Evolutionary conservation across 306 rosid species (phyloP).

Genomic region (Psophocarpus tetragonolobus): DNA sequence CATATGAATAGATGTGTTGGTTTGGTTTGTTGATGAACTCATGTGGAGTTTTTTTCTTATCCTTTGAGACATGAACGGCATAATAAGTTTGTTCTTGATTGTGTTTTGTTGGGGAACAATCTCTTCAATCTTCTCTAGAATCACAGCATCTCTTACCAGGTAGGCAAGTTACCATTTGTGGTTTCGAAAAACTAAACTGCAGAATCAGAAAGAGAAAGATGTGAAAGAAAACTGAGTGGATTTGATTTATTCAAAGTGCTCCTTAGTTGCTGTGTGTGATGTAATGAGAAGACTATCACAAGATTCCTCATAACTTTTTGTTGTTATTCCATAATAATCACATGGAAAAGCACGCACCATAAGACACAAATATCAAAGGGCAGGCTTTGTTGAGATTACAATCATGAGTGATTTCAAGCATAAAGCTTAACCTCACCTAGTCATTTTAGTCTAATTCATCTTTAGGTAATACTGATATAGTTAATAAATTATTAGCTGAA

Average conservation of each 20-base stretch:
- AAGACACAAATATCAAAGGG: conserved; percentile 44
- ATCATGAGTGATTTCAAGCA: conserved; percentile 31
- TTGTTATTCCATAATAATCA: conserved; percentile 41
- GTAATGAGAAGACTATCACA: conserved; percentile 27
- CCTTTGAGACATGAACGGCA: conserved; percentile 17
- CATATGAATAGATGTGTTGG: conserved; percentile 10
- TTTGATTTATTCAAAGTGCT: conserved; percentile 23
- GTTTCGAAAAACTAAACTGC: conserved; percentile 17
- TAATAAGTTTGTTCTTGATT: conserved; percentile 10
- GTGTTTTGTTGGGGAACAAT: conserved; percentile 15
- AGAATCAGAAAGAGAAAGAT: conserved; percentile 1
- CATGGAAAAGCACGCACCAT: conserved; percentile 35
- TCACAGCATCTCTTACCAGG: conserved; percentile 26
- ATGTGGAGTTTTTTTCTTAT: neutral
- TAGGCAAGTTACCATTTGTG: conserved; percentile 24
- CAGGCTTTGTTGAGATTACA: conserved; percentile 41
- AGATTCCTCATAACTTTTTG: conserved; percentile 31
- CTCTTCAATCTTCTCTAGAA: conserved; percentile 10
- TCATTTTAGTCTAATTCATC: conserved; percentile 21
- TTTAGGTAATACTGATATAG: conserved; percentile 13
- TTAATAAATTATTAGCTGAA: conserved; percentile 25
- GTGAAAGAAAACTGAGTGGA: conserved; percentile 22
- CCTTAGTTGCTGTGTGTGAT: conserved; percentile 15
- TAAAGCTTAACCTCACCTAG: conserved; percentile 21
- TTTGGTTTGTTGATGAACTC: conserved; percentile 28